Percentiles rank a stretch among this genome's conserved stretches.
Evolutionary conservation across 2,329 filamentous ascomycete species (phyloP).

Genomic region (Dothistroma pini): DNA sequence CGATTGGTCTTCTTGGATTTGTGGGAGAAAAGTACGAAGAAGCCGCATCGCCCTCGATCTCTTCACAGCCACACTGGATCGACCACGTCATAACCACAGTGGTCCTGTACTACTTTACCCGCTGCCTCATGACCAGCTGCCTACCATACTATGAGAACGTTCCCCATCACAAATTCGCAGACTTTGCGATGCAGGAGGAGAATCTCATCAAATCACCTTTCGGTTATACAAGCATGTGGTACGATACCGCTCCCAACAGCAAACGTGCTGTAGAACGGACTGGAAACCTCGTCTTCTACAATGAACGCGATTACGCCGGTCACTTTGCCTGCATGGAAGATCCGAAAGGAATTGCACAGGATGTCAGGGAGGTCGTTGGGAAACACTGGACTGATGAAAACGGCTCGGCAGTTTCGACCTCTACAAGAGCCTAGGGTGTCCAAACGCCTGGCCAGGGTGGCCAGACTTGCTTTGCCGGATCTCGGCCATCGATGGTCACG

Average conservation of each 20-base stretch:
- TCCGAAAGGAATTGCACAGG: slow-evolving; percentile 28
- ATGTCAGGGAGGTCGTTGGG: slow-evolving; percentile 27
- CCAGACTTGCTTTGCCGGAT: not conserved
- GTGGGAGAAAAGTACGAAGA: slow-evolving; percentile 45
- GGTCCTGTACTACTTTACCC: slow-evolving; percentile 40
- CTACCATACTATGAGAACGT: slow-evolving; percentile 41
- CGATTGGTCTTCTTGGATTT: slow-evolving; percentile 44
- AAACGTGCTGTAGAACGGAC: slow-evolving; percentile 35
- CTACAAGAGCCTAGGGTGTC: not conserved
- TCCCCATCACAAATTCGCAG: slow-evolving; percentile 38
- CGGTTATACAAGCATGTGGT: slow-evolving; percentile 39
- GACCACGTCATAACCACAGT: slow-evolving; percentile 33
- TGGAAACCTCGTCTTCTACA: slow-evolving; percentile 39
- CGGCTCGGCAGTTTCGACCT: not conserved
- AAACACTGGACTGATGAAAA: slow-evolving; percentile 13
- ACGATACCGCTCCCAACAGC: slow-evolving; percentile 37
- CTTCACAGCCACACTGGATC: slow-evolving; percentile 31
- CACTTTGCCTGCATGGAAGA: slow-evolving; percentile 33
- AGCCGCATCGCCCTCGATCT: slow-evolving; percentile 37
- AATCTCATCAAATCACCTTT: slow-evolving; percentile 39
- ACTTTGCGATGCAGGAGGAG: slow-evolving; percentile 35
- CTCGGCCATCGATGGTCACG: no score
- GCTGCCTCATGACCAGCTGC: slow-evolving; percentile 38
- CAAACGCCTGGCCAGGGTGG: not conserved
- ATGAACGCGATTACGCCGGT: slow-evolving; percentile 28